Conservation (phyloP, 2,329 filamentous ascomycete genomes). For the Exophiala oligosperma region DNA sequence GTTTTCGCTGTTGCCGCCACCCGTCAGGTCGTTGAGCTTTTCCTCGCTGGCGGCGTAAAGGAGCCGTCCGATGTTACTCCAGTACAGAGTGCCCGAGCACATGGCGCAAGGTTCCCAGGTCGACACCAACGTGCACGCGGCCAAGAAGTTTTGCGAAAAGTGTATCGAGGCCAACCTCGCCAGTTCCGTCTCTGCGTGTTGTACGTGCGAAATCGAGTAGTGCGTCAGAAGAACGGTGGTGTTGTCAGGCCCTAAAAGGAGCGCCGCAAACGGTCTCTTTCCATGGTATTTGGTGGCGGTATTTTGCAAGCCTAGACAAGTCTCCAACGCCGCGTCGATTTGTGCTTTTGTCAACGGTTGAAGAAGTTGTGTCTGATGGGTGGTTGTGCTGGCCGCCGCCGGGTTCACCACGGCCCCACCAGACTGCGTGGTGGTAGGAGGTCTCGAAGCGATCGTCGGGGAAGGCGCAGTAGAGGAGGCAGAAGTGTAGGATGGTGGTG, state of each 20-base stretch:
- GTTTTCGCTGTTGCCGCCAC: constrained; percentile 52
- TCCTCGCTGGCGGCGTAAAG: constrained; percentile 54
- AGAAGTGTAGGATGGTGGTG: constrained; percentile 8
- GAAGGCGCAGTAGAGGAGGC: constrained; percentile 10
- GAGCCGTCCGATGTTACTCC: constrained; percentile 55
- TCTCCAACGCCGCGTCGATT: constrained; percentile 41
- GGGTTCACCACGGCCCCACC: neutral
- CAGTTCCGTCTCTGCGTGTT: constrained; percentile 54
- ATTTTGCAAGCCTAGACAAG: constrained; percentile 45
- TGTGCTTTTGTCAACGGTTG: constrained; percentile 39
- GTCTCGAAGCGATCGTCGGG: neutral
- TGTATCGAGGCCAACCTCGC: constrained; percentile 52
- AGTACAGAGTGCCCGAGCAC: constrained; percentile 51
- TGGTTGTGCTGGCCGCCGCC: neutral
- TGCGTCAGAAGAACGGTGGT: constrained; percentile 50
- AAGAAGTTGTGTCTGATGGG: neutral
- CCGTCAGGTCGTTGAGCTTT: constrained; percentile 47
- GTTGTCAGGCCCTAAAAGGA: constrained; percentile 53
- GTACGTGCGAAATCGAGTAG: constrained; percentile 53
- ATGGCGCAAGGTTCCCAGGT: constrained; percentile 60
- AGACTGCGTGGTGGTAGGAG: neutral
- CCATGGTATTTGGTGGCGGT: constrained; percentile 43
- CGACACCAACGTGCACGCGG: constrained; percentile 51
- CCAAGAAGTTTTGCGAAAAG: constrained; percentile 50
- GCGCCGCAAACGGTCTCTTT: constrained; percentile 53